These are phyloP conservation scores for Polygonum aviculare DNA, from an alignment of 148 eudicot species.

Conservation along the genomic window DNA sequence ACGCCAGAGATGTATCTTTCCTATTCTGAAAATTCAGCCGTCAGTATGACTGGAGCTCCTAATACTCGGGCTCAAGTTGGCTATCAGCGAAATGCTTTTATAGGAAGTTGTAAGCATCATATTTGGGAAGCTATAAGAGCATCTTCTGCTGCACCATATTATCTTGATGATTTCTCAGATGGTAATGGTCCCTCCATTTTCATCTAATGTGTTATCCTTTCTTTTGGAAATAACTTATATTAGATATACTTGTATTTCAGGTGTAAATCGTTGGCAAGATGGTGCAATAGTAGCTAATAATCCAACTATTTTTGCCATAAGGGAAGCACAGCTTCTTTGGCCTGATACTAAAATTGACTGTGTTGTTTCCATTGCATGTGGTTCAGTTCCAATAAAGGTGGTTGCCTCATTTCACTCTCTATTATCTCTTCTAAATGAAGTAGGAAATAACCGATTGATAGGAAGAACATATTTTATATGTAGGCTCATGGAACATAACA, in stretches of 20 bases:
- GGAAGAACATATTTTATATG: background rate
- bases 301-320: conserved; percentile 93
- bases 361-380: conserved; percentile 90
- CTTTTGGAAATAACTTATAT: background rate
- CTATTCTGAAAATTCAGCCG: conserved; percentile 57
- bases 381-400: conserved; percentile 95
- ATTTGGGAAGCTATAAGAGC: conserved; percentile 98
- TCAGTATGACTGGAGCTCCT: conserved; percentile 49
- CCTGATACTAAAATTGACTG: conserved; percentile 92
- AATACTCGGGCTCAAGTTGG: conserved; percentile 56
- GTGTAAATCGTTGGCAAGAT: conserved; percentile 91
- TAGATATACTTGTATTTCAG: conserved; percentile 29
- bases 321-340: conserved; percentile 97
- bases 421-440: background rate
- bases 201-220: background rate
- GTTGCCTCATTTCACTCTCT: background rate
- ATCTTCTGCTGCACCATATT: conserved; percentile 99
- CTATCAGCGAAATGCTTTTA: conserved; percentile 71
- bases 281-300: conserved; percentile 99
- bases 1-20: conserved; percentile 79
- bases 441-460: background rate
- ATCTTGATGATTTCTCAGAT: conserved; percentile 94
- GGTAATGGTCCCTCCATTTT: conserved; percentile 36
- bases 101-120: conserved; percentile 96
- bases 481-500: background rate